Base-by-base conservation (phyloP, 495 filamentous ascomycete genomes). In the Oleoguttula mirabilis region DNA sequence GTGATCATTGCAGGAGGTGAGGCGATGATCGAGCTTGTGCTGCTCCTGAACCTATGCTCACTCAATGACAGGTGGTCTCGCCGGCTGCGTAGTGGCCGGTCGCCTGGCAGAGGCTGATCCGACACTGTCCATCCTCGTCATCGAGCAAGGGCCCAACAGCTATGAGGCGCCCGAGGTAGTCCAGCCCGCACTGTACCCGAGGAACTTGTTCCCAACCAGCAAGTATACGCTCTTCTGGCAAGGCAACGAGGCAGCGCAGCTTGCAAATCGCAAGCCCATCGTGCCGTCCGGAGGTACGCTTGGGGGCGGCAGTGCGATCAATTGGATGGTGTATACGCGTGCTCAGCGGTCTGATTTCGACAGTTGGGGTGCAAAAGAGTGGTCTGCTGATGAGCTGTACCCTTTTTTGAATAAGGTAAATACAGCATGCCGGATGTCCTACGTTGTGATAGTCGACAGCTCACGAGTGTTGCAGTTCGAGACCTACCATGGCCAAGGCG, bases 261-360 rank as follows among this genome's bases (percentile, higher is more conserved):
- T 78, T n/a, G 64, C 55, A 39, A 64, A 60, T 20, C 56, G 69
- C 36, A 61, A 62, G 40, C 51, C 60, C 10, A 62, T 72, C 14
- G 66, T 80, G 7, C 64, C 69, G 0, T 59, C 59, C 6, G 75
- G 72, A 14, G 69, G 71, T 30, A 59, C 67, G 0, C 62, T 80
- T 0, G 76, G 76, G 33, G 76, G 76, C 20, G 75, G 74, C 8
- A 70, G 65, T 2, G 71, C 71, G 0, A 70, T 75, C 21, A 80
- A 79, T 51, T 70, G 73, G 39, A 71, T 76, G 57, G 46, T 49
- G 63, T 75, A 67, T 49, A 65, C 62, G 1, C 52, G 66, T 21
- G 62, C 57, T 39, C 62, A 64, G 36, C 44, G 54, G 12, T 59
- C 52, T 20, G 70, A 72, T 40, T 76, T 59, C 39, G 71, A 77